Evolutionary conservation across 2,329 filamentous ascomycete genomes (phyloP).

Genomic region (Albophoma yamanashiensis): DNA sequence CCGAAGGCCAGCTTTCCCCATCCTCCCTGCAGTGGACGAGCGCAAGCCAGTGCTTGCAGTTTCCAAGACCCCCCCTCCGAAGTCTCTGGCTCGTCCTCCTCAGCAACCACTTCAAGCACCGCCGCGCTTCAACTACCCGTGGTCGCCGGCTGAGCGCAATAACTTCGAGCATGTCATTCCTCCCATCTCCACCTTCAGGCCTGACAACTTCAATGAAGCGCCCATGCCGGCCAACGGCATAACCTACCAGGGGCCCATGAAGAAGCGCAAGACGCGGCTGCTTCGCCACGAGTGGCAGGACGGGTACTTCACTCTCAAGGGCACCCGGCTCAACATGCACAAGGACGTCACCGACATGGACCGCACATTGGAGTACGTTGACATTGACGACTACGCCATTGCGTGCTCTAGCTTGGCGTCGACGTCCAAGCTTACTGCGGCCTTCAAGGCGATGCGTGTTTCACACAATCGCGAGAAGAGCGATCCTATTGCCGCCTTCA

Average conservation of each 20-base stretch:
- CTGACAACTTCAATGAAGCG: conserved; percentile 12
- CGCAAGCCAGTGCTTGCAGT: conserved; percentile 35
- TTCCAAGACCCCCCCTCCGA: conserved; percentile 22
- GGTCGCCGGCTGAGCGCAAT: conserved; percentile 37
- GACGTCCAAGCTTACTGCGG: conserved; percentile 72
- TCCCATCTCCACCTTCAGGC: conserved; percentile 17
- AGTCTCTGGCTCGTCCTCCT: conserved; percentile 20
- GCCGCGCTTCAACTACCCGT: conserved; percentile 44
- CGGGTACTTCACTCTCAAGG: conserved; percentile 78
- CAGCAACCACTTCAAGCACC: conserved; percentile 37
- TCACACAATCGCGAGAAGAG: conserved; percentile 41
- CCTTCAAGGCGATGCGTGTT: conserved; percentile 71
- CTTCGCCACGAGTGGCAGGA: conserved; percentile 91
- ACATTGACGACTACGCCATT: conserved; percentile 82
- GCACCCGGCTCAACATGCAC: conserved; percentile 67
- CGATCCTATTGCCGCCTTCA: conserved; percentile 57
- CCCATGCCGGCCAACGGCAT: conserved; percentile 36
- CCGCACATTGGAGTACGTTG: conserved; percentile 64
- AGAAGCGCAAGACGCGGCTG: conserved; percentile 83
- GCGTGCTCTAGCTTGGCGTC: conserved; percentile 70
- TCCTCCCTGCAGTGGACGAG: conserved; percentile 61
- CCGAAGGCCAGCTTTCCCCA: conserved; percentile 56
- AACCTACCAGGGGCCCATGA: conserved; percentile 78
- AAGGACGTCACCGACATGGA: conserved; percentile 43
- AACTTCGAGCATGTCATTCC: conserved; percentile 35